A percentile compares a stretch with the other conserved stretches of the same genome.
phyloP scores from a whole-genome alignment of 2,329 filamentous ascomycete genomes.

The Pseudogymnoascus sp. region DNA sequence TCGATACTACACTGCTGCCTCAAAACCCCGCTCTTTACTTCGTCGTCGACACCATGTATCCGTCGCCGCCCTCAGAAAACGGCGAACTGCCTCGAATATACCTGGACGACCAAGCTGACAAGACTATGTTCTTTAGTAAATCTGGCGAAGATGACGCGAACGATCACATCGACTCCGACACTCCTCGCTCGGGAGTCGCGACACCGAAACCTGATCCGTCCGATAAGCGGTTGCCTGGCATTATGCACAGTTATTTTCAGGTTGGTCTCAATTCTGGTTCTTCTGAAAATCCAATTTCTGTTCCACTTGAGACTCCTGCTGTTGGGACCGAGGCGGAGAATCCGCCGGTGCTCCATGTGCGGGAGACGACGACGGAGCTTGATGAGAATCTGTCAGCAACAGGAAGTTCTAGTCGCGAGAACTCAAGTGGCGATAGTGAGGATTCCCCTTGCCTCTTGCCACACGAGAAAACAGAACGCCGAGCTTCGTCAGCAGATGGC shows the following conservation, averaged over 20 bases:
- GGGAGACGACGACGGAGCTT: conserved; percentile 19
- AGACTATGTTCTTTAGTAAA: conserved; percentile 12
- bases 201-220: conserved; percentile 90
- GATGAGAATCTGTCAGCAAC: conserved; percentile 22
- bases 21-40: neutral
- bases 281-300: conserved; percentile 39
- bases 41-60: conserved; percentile 1
- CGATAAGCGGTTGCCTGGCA: conserved; percentile 91
- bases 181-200: conserved; percentile 82
- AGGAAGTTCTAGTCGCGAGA: conserved; percentile 23
- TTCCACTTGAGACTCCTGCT: conserved; percentile 26
- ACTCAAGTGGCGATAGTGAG: conserved; percentile 22
- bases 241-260: conserved; percentile 97
- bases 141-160: conserved; percentile 58
- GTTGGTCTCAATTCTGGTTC: conserved; percentile 73
- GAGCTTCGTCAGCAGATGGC: conserved; percentile 20
- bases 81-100: neutral
- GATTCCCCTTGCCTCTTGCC: conserved; percentile 18
- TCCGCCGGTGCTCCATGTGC: conserved; percentile 18
- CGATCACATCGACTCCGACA: conserved; percentile 77
- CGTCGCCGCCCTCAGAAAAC: neutral
- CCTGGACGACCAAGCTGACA: conserved; percentile 4
- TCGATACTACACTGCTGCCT: neutral
- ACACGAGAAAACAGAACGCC: conserved; percentile 22
- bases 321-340: conserved; percentile 19